Conservation (phyloP, 768 basidiomycete species). For the Artomyces pyxidatus region DNA sequence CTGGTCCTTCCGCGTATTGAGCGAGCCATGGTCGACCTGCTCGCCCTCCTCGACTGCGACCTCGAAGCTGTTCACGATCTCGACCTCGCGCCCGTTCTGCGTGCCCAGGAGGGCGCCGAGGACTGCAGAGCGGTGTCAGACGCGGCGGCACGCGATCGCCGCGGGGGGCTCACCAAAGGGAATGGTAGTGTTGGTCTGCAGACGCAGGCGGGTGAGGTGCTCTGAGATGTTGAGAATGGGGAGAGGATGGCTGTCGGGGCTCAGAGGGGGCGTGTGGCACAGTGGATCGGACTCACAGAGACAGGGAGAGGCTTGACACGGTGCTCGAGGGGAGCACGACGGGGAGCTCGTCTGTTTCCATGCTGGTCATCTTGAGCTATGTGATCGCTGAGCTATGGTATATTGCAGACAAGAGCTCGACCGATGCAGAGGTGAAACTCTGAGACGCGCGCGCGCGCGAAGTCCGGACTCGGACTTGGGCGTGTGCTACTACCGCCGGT, state of each 20-base stretch:
- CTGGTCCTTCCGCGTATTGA: conserved; percentile 79
- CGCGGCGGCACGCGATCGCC: neutral
- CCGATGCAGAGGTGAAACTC: too few species aligned
- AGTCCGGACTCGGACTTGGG: too few species aligned
- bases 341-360: conserved; percentile 74
- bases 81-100: conserved; percentile 89
- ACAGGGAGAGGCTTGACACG: conserved; percentile 65
- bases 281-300: conserved; percentile 43
- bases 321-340: conserved; percentile 68
- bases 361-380: conserved; percentile 36
- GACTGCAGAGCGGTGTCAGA: too few species aligned
- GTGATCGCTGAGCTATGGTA: neutral
- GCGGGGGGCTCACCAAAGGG: conserved; percentile 51
- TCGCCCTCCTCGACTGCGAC: conserved; percentile 57
- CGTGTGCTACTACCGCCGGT: too few species aligned
- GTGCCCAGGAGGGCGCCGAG: conserved; percentile 91
- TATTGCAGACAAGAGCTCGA: too few species aligned
- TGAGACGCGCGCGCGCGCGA: too few species aligned
- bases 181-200: conserved; percentile 52
- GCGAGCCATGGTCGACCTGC: conserved; percentile 72
- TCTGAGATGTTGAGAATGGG: conserved; percentile 97
- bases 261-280: conserved; percentile 11
- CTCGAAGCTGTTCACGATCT: conserved; percentile 97
- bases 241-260: conserved; percentile 72
- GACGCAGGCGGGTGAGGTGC: conserved; percentile 78